phyloP scores from a whole-genome alignment of 176 grass and related monocot species.

The Saccharum officinarum region DNA sequence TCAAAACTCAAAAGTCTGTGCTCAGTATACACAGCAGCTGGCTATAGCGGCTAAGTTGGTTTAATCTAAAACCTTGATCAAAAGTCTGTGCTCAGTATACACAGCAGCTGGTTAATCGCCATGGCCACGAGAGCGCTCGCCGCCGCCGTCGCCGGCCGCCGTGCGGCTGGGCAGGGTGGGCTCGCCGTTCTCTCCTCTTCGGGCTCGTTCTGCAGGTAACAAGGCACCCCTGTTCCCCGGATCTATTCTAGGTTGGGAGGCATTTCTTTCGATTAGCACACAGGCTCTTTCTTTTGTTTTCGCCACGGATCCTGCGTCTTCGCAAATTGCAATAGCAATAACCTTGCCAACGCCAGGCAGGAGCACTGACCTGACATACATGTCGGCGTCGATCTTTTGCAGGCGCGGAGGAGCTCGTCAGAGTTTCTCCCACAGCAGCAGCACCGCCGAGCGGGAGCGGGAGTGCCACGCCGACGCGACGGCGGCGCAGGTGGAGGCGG shows the following conservation, averaged over 20 bases:
- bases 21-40: no score
- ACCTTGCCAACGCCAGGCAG: no score
- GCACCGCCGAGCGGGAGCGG: not conserved
- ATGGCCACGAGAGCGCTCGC: no score
- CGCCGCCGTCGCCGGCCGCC: not conserved
- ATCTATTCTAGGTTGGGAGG: not conserved
- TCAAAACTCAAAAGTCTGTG: no score
- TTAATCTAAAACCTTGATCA: no score
- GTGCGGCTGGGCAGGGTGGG: not conserved
- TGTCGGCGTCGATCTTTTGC: not conserved
- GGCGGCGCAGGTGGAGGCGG: not conserved
- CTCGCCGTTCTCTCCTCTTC: not conserved
- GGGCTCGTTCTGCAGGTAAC: not conserved
- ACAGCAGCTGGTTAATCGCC: no score
- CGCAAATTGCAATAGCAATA: no score
- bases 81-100: no score
- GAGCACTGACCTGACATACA: not conserved
- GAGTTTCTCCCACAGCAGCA: not conserved
- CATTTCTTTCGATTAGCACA: not conserved
- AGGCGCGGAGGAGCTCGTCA: not conserved
- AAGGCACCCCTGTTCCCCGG: no score
- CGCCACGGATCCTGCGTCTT: not conserved
- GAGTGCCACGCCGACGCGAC: no score
- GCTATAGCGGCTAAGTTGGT: no score
- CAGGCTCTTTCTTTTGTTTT: not conserved